Percentiles rank a stretch among this genome's conserved stretches.
These are phyloP conservation scores for Tricholoma terreum DNA, from an alignment of 768 basidiomycete genomes.

Conservation along the genomic window DNA sequence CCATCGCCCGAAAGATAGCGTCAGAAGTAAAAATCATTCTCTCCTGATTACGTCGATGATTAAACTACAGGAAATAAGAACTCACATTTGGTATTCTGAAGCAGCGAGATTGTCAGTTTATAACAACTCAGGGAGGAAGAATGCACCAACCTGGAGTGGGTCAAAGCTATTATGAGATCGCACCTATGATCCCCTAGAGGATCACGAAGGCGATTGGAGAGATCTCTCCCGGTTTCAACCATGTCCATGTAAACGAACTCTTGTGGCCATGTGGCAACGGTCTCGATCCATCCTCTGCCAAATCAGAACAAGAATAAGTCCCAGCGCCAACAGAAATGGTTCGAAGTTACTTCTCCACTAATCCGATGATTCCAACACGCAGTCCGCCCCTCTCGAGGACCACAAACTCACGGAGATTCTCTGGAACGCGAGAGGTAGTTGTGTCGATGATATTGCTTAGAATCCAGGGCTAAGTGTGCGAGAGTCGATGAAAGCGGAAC, in stretches of 20 bases:
- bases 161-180: slow-evolving; percentile 83
- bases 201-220: slow-evolving; percentile 73
- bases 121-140: not conserved
- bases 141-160: slow-evolving; percentile 67
- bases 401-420: slow-evolving; percentile 54
- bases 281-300: slow-evolving; percentile 82
- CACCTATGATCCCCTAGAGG: slow-evolving; percentile 65
- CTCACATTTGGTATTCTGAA: slow-evolving; percentile 49
- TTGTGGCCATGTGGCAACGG: slow-evolving; percentile 82
- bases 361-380: slow-evolving; percentile 77
- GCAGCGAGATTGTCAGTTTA: not conserved
- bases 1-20: not conserved
- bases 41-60: not conserved
- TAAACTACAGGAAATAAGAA: not conserved
- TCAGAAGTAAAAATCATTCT: not conserved
- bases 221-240: slow-evolving; percentile 63
- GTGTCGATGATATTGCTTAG: slow-evolving; percentile 83
- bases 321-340: not conserved
- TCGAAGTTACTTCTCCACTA: slow-evolving; percentile 71
- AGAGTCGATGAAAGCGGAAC: not conserved
- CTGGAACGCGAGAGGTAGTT: slow-evolving; percentile 59
- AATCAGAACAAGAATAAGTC: not conserved
- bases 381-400: slow-evolving; percentile 70
- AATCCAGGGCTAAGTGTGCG: slow-evolving; percentile 71
- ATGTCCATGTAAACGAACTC: slow-evolving; percentile 77